These are phyloP conservation scores for Pezicula rhizophila DNA, from an alignment of 2,329 filamentous ascomycete species.

Conservation along the genomic window DNA sequence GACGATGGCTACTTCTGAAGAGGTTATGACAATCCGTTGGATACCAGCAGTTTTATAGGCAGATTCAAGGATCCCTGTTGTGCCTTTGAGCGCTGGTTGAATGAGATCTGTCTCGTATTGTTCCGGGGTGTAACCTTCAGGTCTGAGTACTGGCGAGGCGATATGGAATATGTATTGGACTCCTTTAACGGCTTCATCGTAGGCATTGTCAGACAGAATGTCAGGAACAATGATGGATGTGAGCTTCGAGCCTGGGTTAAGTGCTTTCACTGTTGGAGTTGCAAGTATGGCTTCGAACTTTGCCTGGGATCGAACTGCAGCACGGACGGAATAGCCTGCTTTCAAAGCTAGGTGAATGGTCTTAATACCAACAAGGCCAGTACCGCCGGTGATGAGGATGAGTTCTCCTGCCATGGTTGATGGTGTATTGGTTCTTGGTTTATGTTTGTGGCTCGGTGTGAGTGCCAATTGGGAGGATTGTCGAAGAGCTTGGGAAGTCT, in stretches of 20 bases:
- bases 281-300: conserved; percentile 36
- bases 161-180: conserved; percentile 29
- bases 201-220: conserved; percentile 30
- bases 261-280: conserved; percentile 23
- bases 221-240: conserved; percentile 32
- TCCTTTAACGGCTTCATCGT: conserved; percentile 33
- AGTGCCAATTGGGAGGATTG: too few relatives aligned
- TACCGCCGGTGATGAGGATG: conserved; percentile 29
- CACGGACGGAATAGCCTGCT: conserved; percentile 36
- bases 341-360: conserved; percentile 32
- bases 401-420: conserved; percentile 11
- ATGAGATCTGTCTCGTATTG: conserved; percentile 22
- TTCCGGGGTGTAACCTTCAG: conserved; percentile 42
- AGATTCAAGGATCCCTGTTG: conserved; percentile 30
- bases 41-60: conserved; percentile 31
- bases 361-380: conserved; percentile 46
- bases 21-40: conserved; percentile 37
- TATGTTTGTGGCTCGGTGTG: too few relatives aligned
- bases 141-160: conserved; percentile 17
- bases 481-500: too few relatives aligned
- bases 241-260: conserved; percentile 25
- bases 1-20: conserved; percentile 38
- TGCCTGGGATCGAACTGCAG: conserved; percentile 37
- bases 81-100: conserved; percentile 31
- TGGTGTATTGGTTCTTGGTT: background rate